Conservation (phyloP, 164 flowering plant species). For the Dillenia suffruticosa region DNA sequence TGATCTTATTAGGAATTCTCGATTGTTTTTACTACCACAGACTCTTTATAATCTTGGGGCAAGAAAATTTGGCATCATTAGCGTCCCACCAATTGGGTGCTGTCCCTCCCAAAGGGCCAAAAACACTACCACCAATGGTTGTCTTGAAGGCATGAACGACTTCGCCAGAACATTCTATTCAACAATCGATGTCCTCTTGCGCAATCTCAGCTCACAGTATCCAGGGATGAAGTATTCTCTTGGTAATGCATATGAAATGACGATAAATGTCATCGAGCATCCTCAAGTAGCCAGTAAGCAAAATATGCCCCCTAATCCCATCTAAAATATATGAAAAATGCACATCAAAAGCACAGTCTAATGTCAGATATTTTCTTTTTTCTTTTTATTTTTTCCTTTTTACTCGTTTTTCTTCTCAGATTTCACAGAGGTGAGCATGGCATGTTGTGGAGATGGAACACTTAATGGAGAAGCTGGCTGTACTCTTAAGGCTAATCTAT, state of each 20-base stretch:
- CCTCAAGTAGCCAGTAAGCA: conserved; percentile 30
- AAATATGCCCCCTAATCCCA: background rate
- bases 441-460: conserved; percentile 48
- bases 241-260: conserved; percentile 45
- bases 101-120: conserved; percentile 36
- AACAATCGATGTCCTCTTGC: conserved; percentile 12
- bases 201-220: conserved; percentile 31
- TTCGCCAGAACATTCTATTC: conserved; percentile 24
- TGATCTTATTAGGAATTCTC: background rate
- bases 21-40: conserved; percentile 14
- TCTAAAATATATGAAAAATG: background rate
- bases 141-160: conserved; percentile 28
- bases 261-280: conserved; percentile 25
- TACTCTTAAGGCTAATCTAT: conserved; percentile 19
- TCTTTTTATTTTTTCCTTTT: background rate
- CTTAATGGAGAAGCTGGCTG: conserved; percentile 30
- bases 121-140: conserved; percentile 19
- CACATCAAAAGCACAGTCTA: background rate
- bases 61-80: conserved; percentile 42
- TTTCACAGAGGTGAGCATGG: conserved; percentile 25
- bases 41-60: conserved; percentile 37
- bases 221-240: conserved; percentile 43
- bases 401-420: conserved; percentile 16
- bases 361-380: background rate
- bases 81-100: conserved; percentile 48